Base-by-base conservation (phyloP, 208 protist species). In the Leishmania major region DNA sequence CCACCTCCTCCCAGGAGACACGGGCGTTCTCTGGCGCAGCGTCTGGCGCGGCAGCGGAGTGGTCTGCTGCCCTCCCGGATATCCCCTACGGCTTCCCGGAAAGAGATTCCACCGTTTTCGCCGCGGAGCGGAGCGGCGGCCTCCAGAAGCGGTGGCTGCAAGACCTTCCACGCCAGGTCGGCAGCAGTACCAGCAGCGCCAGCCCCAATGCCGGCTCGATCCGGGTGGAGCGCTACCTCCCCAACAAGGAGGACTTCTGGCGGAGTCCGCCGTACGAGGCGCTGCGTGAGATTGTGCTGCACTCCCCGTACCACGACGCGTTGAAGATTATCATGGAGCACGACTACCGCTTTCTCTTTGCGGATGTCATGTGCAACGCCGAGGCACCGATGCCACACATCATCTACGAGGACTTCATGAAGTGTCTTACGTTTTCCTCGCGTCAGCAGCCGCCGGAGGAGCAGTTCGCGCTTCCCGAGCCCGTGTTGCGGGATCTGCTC, bases 331-430 rank as follows among this genome's bases (percentile, higher is more conserved):
- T 96, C 77, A 93, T 91, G 87, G 90, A 95, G 82, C 91, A 97
- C 77, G 89, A 91, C 86, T 91, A 88, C 78, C 90, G 90, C 43
- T 92, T 95, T 78, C 81, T 96, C n/a, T 91, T 96, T 49, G 59
- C 87, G 0, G 82, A 87, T 31, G 62, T 96, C 17, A 79, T 96
- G 55, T 86, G 81, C 66, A 78, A 87, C 51, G 45, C 59, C 37
- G 93, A 95, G 73, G 95, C 93, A 17, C 95, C 95, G 35, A 87
- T 96, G 77, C 95, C 95, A 25, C 93, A 98, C 73, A 86, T 96
- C 19, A 80, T 98, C 72, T 98, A 98, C 85, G 93, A 96, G 55
- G 95, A 98, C 78, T 89, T 98, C 37, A 95, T 96, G 93, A 92
- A 95, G 77, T 90, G 84, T 43, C 83, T 91, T 17, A 95, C 93